Evolutionary conservation across 2,329 filamentous ascomycete species (phyloP), one percentile per base, ranked within the genome.

Genomic region (Paramyrothecium sp.): DNA sequence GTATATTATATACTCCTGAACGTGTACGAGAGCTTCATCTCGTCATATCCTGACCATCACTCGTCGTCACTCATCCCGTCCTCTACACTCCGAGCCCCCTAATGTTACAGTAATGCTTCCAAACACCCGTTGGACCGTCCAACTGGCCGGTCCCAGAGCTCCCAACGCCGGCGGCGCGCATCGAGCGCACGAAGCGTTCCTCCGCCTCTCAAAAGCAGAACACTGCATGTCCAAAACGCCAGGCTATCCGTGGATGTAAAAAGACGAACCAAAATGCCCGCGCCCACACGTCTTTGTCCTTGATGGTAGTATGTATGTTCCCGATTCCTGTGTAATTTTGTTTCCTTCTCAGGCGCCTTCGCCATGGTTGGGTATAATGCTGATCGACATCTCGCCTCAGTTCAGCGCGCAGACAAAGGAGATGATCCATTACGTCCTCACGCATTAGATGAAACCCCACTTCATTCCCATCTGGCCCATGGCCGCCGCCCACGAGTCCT

Each of bases 401-500:
- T 4, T 16, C 38, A n/a, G 23, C 26, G 49, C 22, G 49, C 17
- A 23, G 49, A 51, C 49, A 51, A 51, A 51, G 21, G 49, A 51
- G 49, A 51, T 26, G 21, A 16, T 20, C 33, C 16, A 12, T 54
- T 51, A 19, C 44, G 46, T 19, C 46, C 51, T 34, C 21, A 23
- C n/a, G 49, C 53, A 26, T 67, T 64, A 75, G 51, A 74, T 67
- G 56, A 71, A 73, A 41, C 69, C 66, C 66, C 71, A 74, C 56
- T 66, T 69, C 23, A 57, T 57, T 41, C 58, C 60, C 63, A 70
- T 64, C 47, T 67, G 61, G 41, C 63, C 55, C 59, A 74, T 67
- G n/a, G 70, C 72, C 10, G 71, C 65, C 5, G 71, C 71, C 73
- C 73, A 76, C 8, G 73, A 68, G 44, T 74, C 71, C 47, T 72